Evolutionary conservation across 495 filamentous ascomycete species (phyloP), one percentile per base, ranked within the genome.

Genomic region (Penicillium coprophilum): DNA sequence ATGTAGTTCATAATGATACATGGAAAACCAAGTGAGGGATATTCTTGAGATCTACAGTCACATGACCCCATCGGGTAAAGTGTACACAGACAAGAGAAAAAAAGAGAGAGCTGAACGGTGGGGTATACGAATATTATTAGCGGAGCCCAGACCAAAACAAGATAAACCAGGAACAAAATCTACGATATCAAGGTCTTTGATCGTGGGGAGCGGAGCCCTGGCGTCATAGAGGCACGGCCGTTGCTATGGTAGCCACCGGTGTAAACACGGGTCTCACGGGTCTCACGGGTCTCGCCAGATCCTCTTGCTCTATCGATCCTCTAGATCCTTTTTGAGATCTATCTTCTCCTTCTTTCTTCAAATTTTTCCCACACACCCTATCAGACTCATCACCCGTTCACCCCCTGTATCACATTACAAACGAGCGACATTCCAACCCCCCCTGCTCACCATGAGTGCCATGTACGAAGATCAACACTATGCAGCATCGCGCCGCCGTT

Each of bases 391-490:
- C 34, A 38, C 56, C 53, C 50, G 57, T 28, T 17, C n/a, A n/a
- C n/a, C 13, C 19, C 20, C 46, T 49, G 46, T 20, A 38, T 49
- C 31, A 49, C 21, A 40, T 40, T 19, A 52, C 38, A 47, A 59
- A 55, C 56, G 56, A 63, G 56, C 52, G 51, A 50, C 59, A 61
- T 56, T 63, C 58, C 60, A 64, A 64, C 40, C 51, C 46, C 51
- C 58, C 51, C 50, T 55, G 43, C 53, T 34, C 57, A 68, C 43
- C 60, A 74, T 64, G 66, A 83, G 73, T 43, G 69, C 74, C 44
- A 77, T 75, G 65, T 79, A 80, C 58, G 76, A 79, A 58, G 77
- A 79, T 56, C 68, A 78, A 53, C 71, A 76, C 60, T 78, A 80
- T 72, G 77, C 74, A 56, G 71, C 73, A 53, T 74, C 77, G 44